Percentiles rank a stretch among this genome's conserved stretches.
Evolutionary conservation across 2,329 filamentous ascomycete genomes (phyloP).

Genomic region (Monilinia aucupariae): DNA sequence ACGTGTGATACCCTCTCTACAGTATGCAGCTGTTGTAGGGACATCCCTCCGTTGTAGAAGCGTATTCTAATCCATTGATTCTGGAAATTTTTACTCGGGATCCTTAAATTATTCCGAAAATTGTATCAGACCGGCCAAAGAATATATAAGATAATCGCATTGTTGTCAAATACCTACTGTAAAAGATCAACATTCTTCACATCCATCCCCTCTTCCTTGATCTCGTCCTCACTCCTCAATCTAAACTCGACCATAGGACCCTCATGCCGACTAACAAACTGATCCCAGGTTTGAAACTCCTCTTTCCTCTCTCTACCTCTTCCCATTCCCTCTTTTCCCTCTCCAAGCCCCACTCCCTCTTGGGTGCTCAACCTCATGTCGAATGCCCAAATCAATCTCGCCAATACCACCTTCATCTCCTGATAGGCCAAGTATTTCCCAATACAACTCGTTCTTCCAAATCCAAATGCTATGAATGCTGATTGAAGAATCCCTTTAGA

Average conservation of each 20-base stretch:
- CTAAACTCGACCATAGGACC: constrained; percentile 6
- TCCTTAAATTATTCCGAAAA: too few species aligned
- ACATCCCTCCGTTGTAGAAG: too few species aligned
- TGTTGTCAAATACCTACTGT: too few species aligned
- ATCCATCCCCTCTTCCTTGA: neutral
- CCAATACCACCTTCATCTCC: constrained; percentile 17
- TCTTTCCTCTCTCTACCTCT: neutral
- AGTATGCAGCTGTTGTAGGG: too few species aligned
- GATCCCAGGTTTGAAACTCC: constrained; percentile 1
- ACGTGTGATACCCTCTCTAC: too few species aligned
- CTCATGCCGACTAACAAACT: constrained; percentile 9
- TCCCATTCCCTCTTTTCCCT: neutral
- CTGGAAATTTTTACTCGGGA: too few species aligned
- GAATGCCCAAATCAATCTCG: constrained; percentile 1
- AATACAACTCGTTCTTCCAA: neutral
- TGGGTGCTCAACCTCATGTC: constrained; percentile 1
- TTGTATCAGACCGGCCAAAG: too few species aligned
- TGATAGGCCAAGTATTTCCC: constrained; percentile 4
- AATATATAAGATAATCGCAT: too few species aligned
- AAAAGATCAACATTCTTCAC: neutral
- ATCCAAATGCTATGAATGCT: constrained; percentile 3
- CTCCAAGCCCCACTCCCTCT: neutral
- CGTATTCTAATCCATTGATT: too few species aligned
- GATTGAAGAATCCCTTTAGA: neutral
- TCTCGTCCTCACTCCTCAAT: neutral